These are phyloP conservation scores for Mikania micrantha DNA, from an alignment of 129 eudicot species.

Conservation along the genomic window DNA sequence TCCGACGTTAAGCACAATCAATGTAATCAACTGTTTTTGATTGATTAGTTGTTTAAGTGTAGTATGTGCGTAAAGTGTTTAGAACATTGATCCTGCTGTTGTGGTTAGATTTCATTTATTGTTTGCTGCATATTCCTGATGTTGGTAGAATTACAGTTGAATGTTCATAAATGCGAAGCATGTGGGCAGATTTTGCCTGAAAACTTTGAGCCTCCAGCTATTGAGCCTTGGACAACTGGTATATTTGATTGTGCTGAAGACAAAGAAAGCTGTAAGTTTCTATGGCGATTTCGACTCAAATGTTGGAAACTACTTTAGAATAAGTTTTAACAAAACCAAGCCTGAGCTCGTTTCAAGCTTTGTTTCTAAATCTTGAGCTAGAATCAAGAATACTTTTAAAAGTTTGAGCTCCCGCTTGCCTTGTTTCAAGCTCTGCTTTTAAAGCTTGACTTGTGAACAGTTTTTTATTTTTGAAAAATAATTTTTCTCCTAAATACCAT, in stretches of 20 bases:
- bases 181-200: slow-evolving; percentile 86
- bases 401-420: too few relatives aligned
- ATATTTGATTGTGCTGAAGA: slow-evolving; percentile 79
- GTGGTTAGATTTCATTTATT: not conserved
- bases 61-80: not conserved
- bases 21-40: not conserved
- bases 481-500: too few relatives aligned
- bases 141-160: slow-evolving; percentile 32
- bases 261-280: slow-evolving; percentile 68
- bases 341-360: too few relatives aligned
- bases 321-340: too few relatives aligned
- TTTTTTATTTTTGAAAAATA: too few relatives aligned
- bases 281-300: not conserved
- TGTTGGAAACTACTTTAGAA: not conserved
- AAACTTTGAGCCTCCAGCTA: slow-evolving; percentile 70
- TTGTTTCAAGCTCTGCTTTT: too few relatives aligned
- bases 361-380: too few relatives aligned
- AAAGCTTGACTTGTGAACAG: too few relatives aligned
- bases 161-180: slow-evolving; percentile 66
- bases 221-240: slow-evolving; percentile 84
- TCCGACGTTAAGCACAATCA: not conserved
- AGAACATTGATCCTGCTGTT: not conserved
- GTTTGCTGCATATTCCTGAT: not conserved
- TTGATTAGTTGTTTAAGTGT: not conserved
- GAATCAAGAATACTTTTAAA: too few relatives aligned